phyloP scores from a whole-genome alignment of 352 stramenopile species.

The Phytophthora ohioensis region DNA sequence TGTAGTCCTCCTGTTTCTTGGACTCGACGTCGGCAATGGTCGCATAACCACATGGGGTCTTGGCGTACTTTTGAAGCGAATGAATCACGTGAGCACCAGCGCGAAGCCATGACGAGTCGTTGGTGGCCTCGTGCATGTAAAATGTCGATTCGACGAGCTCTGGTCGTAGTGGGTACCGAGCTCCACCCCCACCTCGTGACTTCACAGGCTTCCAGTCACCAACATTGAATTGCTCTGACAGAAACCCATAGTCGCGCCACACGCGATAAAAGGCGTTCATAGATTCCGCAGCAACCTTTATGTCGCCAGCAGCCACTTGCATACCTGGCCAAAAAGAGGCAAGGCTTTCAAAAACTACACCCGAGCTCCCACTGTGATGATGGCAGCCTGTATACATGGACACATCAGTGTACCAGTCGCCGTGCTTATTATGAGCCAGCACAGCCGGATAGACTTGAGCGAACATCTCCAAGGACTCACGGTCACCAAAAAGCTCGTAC shows the following conservation, averaged over 20 bases:
- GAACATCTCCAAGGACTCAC: constrained; percentile 94
- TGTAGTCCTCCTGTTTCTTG: constrained; percentile 94
- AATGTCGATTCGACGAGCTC: constrained; percentile 98
- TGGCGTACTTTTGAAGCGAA: constrained; percentile 92
- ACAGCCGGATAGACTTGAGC: constrained; percentile 73
- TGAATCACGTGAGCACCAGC: constrained; percentile 84
- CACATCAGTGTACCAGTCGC: constrained; percentile 89
- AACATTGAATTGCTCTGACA: constrained; percentile 97
- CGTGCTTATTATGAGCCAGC: constrained; percentile 74
- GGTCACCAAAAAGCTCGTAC: constrained; percentile 95
- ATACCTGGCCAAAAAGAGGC: constrained; percentile 97
- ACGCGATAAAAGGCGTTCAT: constrained; percentile 97
- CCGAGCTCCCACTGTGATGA: constrained; percentile 39
- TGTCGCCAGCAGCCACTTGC: constrained; percentile 94
- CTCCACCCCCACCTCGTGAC: constrained; percentile 40
- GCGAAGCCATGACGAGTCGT: constrained; percentile 83
- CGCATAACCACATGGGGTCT: constrained; percentile 94
- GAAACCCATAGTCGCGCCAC: constrained; percentile 95
- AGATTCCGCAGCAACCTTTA: constrained; percentile 80
- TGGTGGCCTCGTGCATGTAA: constrained; percentile 94
- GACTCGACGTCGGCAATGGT: constrained; percentile 89
- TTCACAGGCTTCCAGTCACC: constrained; percentile 75
- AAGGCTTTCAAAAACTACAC: constrained; percentile 88
- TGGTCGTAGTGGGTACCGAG: constrained; percentile 94
- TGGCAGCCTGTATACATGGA: constrained; percentile 85